Evolutionary conservation across 345 rosid species (phyloP).

Genomic region (Arabis alpina): DNA sequence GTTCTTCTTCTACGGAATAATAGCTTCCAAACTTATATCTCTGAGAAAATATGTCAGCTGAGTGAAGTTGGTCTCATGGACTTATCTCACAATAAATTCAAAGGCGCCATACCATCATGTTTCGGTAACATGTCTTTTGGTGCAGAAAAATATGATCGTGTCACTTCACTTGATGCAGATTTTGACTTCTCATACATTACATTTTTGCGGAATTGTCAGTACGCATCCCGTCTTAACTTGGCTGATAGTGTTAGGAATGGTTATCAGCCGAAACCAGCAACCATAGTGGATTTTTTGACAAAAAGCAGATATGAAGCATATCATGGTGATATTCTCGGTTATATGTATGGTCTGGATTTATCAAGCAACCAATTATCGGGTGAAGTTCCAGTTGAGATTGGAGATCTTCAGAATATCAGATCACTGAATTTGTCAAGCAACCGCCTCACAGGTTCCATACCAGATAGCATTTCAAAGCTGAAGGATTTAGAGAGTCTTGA

Average conservation of each 20-base stretch:
- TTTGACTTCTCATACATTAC: constrained; percentile 10
- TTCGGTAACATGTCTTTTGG: constrained; percentile 30
- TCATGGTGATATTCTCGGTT: constrained; percentile 40
- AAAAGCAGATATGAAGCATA: constrained; percentile 31
- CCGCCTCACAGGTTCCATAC: constrained; percentile 58
- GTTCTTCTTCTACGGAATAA: constrained; percentile 71
- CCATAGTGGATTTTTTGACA: constrained; percentile 23
- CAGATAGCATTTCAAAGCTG: constrained; percentile 55
- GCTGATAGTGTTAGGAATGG: background rate
- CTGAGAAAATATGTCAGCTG: constrained; percentile 40
- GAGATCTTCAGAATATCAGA: constrained; percentile 49
- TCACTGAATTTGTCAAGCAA: constrained; percentile 55
- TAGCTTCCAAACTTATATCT: constrained; percentile 50
- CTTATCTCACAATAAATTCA: constrained; percentile 34
- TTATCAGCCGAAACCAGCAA: background rate
- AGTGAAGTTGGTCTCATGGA: constrained; percentile 28
- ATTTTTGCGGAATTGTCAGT: constrained; percentile 12
- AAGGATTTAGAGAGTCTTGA: constrained; percentile 49
- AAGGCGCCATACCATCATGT: constrained; percentile 31
- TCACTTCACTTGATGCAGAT: background rate
- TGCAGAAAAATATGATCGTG: background rate
- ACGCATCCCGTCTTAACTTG: constrained; percentile 1
- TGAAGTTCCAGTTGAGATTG: constrained; percentile 57
- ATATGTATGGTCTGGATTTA: constrained; percentile 57
- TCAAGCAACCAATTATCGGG: constrained; percentile 59